These are phyloP conservation scores for Citrus maxima DNA, from an alignment of 345 rosid species.

Conservation along the genomic window DNA sequence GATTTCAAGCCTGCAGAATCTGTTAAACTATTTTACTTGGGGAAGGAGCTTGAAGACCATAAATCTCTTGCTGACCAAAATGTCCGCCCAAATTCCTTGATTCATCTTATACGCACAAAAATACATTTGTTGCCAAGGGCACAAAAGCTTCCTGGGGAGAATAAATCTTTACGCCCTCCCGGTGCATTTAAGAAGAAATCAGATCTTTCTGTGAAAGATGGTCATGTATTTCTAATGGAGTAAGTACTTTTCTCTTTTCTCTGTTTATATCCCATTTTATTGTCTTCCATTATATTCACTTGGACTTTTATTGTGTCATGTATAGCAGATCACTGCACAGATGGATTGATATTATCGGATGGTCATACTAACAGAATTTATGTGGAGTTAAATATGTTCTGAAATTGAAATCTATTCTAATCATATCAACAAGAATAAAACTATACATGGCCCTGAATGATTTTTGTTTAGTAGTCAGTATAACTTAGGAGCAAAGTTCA, in stretches of 20 bases:
- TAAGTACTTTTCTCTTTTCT: constrained; percentile 38
- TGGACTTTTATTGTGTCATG: neutral
- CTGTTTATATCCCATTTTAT: neutral
- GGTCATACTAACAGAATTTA: neutral
- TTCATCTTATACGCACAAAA: constrained; percentile 90
- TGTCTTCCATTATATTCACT: neutral
- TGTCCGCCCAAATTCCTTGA: constrained; percentile 86
- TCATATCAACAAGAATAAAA: neutral
- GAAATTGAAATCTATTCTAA: neutral
- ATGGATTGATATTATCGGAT: neutral
- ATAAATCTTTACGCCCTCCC: constrained; percentile 89
- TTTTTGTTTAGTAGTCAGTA: neutral
- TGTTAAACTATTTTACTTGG: constrained; percentile 74
- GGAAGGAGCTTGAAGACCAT: constrained; percentile 88
- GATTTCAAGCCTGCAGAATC: constrained; percentile 89
- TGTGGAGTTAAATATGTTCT: neutral
- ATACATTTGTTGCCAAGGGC: constrained; percentile 81
- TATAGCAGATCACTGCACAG: neutral
- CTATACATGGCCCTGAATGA: neutral
- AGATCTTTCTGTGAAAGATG: constrained; percentile 94
- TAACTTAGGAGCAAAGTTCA: neutral
- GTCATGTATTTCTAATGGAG: constrained; percentile 95
- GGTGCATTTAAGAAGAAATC: constrained; percentile 99
- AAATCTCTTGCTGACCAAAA: constrained; percentile 74
- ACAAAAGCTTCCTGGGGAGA: constrained; percentile 87